Evolutionary conservation across 768 basidiomycete genomes (phyloP), one percentile per base, ranked within the genome.

Genomic region (Candolleomyces eurysporus): DNA sequence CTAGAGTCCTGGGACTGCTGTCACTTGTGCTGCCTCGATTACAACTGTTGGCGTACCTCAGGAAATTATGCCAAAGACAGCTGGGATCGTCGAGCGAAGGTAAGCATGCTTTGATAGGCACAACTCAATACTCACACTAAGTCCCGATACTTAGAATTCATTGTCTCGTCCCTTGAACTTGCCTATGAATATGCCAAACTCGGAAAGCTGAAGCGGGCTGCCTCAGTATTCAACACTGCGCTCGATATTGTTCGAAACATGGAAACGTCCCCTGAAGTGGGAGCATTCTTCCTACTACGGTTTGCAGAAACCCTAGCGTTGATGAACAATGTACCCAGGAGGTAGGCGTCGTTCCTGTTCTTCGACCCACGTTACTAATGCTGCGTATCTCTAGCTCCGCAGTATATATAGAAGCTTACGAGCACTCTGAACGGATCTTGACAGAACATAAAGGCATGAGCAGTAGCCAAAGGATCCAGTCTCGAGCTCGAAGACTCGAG

Each of bases 121-220:
- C n/a, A 11, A n/a, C 42, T 43, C 13, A n/a, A 43, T 1, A 48
- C 48, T 43, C 8, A 46, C 30, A 14, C 32, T 22, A 1, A 11
- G 21, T n/a, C 19, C 53, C 8, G 14, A 26, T 22, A 36, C 50
- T 26, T 66, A 92, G 89, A 78, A 13, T 92, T 86, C 69, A 77
- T 91, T 19, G 72, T 72, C 1, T 75, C 84, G 1, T 94, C 90
- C 2, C 75, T 88, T 1, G 84, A 88, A 48, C 81, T 96, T 5
- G 95, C 90, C 0, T 81, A 86, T 59, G 92, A 95, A 69, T 94
- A 95, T 66, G 76, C 87, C 49, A 83, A 81, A 40, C 80, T 98
- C 1, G 95, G 96, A 3, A 92, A 90, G 70, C 73, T 76, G 2
- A 83, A 83, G 56, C 83, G 89, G 42, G 94, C 94, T 0, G 78